Evolutionary conservation across 441 rosid genomes (phyloP), one percentile per base, ranked within the genome.

Genomic region (Populus hybrid): DNA sequence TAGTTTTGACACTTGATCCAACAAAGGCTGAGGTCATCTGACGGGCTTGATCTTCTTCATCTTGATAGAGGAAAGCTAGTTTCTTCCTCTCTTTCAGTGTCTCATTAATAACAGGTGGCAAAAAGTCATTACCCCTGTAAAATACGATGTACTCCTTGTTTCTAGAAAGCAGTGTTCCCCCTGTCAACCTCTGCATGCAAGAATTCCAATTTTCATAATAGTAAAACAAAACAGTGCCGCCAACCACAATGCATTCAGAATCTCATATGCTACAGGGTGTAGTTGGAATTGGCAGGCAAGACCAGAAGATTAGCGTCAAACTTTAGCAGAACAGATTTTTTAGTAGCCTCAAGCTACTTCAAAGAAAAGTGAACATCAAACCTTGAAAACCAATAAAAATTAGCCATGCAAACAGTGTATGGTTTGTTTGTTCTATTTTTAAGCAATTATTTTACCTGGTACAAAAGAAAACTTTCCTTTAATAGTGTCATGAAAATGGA

Each of bases 101-200:
- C 77, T 86, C 88, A 21, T 72, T 78, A 69, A 93, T 87, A 23
- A 73, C 85, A 61, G 98, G 92, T 11, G 95, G 98, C 88, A 94
- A 80, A 88, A 94, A 94, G 83, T 93, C 98, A 84, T 94, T 93
- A 61, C 98, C 98, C 86, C 98, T 84, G 82, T 93, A 94, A 82
- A 94, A 93, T 72, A 93, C 98, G 74, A 94, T 89, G 75, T 80
- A 93, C 69, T 94, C 98, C 86, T 91, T 94, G 92, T 94, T 94
- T 85, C 98, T 89, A 14, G 95, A 91, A 69, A 94, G 88, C 68
- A 94, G 87, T 74, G 88, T 84, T 69, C 98, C 98, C 69, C 98
- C 94, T 0, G 98, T 91, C 82, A 94, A 89, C 77, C 82, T 87
- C 98, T 94, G 89, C 81, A 71, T n/a, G 76, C 72, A 83, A 35